Evolutionary conservation across 805 yeast genomes (phyloP), one percentile per base, ranked within the genome.

Genomic region (Wickerhamiella allomyrinae): DNA sequence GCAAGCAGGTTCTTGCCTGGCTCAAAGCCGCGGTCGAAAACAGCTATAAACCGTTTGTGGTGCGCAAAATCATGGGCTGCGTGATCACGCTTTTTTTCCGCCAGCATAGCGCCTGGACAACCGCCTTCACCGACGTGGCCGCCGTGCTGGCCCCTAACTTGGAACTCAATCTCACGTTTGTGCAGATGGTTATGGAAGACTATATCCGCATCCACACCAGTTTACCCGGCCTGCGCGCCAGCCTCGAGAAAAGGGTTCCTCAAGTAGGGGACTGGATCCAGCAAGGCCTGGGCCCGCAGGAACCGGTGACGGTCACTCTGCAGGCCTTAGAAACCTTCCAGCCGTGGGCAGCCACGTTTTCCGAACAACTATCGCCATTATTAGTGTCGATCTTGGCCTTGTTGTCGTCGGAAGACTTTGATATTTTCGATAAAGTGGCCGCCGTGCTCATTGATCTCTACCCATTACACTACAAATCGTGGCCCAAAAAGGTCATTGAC

Each of bases 51-150:
- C 43, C 59, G 40, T 64, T 77, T 49, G 71, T 79, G n/a, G 57
- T 74, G 20, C 69, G 66, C 45, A 81, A 81, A 51, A 55, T 80
- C 40, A 57, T 79, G 40, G 69, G 80, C 6, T 70, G 75, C 39
- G 50, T 77, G 23, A 65, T 77, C 2, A 53, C 73, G 25, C 53
- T 74, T 3, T 79, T 64, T 55, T 57, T 68, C 25, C 57, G 61
- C 37, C 58, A 65, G 43, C 60, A 59, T 34, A 43, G 52, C 1
- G 39, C 45, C 2, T 73, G 76, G 71, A 36, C 41, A 5, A 51
- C 65, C 39, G 76, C 50, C 11, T 29, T 57, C 2, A 24, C 31
- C 11, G 47, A 53, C 2, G 48, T 55, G 15, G 34, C 46, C 10
- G 33, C 38, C 4, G 34, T 45, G 17, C 38, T 55, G 23, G 41